Evolutionary conservation across 805 yeast species (phyloP), one percentile per base, ranked within the genome.

Genomic region (Hanseniaspora occidentalis): DNA sequence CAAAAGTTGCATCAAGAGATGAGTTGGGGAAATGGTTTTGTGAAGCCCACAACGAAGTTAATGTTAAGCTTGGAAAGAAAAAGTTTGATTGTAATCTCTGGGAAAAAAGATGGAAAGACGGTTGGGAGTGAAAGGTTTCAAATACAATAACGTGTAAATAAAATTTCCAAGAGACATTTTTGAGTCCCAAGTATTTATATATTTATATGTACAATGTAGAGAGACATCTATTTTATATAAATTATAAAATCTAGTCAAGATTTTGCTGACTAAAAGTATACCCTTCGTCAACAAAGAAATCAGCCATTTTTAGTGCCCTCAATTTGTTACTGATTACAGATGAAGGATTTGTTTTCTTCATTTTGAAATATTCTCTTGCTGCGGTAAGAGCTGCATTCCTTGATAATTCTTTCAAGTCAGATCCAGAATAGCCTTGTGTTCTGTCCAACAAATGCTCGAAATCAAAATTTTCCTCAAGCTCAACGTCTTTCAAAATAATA

Each of bases 11-110:
- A 16, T 70, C 73, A 4, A 84, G 83, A 49, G 95, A 85, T 40
- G 80, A 75, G 41, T 75, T 92, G 51, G 94, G 96, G 1, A 66
- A 61, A 49, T 92, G 98, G 98, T 63, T 92, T 41, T 92, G 97
- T 62, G 82, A 77, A 45, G 97, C 97, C 2, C 98, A 92, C 61
- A 92, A 92, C 54, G 83, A 73, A 27, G 97, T 92, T n/a, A 92
- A 92, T 58, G 66, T 57, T 16, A 88, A 86, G 57, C 57, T 89
- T 21, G 94, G 95, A 1, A 92, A 92, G 60, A 84, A 84, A 6
- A 66, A 65, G 42, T 92, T 92, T 55, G 86, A 89, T 56, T 89
- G 97, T 52, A 67, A 77, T 43, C 69, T 83, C 47, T 92, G 98
- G 98, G 79, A 79, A 56, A 75, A 82, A 51, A 76, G 98, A 54